Conservation (phyloP, 2,329 filamentous ascomycete genomes). For the Teratosphaeria pseudoeucalypti region DNA sequence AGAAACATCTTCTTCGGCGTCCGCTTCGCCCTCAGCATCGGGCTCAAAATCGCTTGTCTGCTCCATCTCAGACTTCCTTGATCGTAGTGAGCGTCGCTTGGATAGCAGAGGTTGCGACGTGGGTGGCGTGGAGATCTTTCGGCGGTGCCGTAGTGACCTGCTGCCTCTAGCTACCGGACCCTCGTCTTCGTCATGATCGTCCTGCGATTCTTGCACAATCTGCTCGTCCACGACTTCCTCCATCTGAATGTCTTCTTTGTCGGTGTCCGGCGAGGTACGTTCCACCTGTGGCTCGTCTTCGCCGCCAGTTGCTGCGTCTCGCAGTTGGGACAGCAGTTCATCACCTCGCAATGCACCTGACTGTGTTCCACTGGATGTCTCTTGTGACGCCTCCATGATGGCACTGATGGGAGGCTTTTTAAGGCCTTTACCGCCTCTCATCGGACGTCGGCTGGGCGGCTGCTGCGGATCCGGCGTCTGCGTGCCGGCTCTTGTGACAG, state of each 20-base stretch:
- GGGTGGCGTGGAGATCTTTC: slow-evolving; percentile 21
- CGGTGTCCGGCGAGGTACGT: slow-evolving; percentile 13
- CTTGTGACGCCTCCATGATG: slow-evolving; percentile 45
- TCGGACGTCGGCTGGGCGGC: slow-evolving; percentile 28
- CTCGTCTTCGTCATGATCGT: slow-evolving; percentile 50
- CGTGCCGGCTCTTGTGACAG: slow-evolving; percentile 45
- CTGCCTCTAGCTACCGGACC: slow-evolving; percentile 39
- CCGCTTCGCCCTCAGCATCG: slow-evolving; percentile 45
- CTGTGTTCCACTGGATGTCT: slow-evolving; percentile 32
- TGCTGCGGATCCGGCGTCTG: slow-evolving; percentile 37
- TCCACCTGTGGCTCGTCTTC: slow-evolving; percentile 25
- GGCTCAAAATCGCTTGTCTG: slow-evolving; percentile 57
- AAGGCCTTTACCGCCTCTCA: slow-evolving; percentile 37
- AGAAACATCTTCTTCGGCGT: slow-evolving; percentile 43
- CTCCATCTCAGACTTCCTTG: slow-evolving; percentile 34
- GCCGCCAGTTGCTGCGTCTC: slow-evolving; percentile 12
- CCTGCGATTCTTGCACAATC: slow-evolving; percentile 34
- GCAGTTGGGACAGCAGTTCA: slow-evolving; percentile 22
- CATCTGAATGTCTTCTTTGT: slow-evolving; percentile 11
- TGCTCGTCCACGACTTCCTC: slow-evolving; percentile 32
- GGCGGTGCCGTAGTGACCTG: slow-evolving; percentile 24
- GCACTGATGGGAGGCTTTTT: slow-evolving; percentile 37
- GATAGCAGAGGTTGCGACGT: slow-evolving; percentile 24
- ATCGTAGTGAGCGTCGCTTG: slow-evolving; percentile 32
- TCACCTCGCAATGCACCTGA: slow-evolving; percentile 19